phyloP scores from a whole-genome alignment of 1,284 basidiomycete genomes.

The Calocybe gambosa region DNA sequence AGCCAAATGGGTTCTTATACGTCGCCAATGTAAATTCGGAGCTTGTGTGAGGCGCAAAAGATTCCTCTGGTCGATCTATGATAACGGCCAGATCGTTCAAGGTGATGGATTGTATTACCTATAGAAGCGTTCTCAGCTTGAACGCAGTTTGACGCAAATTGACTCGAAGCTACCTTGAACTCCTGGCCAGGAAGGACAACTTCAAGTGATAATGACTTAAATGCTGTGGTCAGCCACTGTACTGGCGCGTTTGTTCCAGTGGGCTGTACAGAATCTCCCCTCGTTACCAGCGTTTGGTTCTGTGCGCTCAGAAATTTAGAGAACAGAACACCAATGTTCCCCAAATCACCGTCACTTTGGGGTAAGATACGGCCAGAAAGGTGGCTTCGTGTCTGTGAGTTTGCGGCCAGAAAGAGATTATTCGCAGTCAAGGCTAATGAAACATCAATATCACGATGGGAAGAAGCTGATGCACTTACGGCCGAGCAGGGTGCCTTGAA shows the following conservation, averaged over 20 bases:
- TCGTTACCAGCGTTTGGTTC: slow-evolving; percentile 56
- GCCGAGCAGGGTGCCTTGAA: slow-evolving; percentile 45
- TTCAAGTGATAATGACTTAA: slow-evolving; percentile 58
- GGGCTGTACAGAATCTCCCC: slow-evolving; percentile 62
- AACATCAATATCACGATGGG: background rate
- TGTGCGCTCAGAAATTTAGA: slow-evolving; percentile 63
- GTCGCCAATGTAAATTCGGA: slow-evolving; percentile 58
- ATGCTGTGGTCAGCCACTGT: slow-evolving; percentile 65
- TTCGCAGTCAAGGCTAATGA: slow-evolving; percentile 41
- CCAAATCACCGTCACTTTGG: slow-evolving; percentile 48
- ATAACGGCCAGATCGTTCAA: slow-evolving; percentile 56
- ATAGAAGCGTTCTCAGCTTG: slow-evolving; percentile 4
- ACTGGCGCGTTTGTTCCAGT: slow-evolving; percentile 44
- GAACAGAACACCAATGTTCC: slow-evolving; percentile 60
- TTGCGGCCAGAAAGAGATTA: slow-evolving; percentile 48
- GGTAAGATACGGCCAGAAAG: slow-evolving; percentile 62
- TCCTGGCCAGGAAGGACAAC: slow-evolving; percentile 63
- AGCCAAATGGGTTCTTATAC: slow-evolving; percentile 76
- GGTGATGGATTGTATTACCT: slow-evolving; percentile 66
- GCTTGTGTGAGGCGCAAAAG: slow-evolving; percentile 53
- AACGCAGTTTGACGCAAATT: background rate
- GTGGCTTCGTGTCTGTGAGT: slow-evolving; percentile 43
- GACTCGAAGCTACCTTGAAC: slow-evolving; percentile 34
- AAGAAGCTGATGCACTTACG: slow-evolving; percentile 34
- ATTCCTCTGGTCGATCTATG: slow-evolving; percentile 45